Base-by-base conservation (phyloP, 2,329 filamentous ascomycete genomes). In the Penicillium sp. region DNA sequence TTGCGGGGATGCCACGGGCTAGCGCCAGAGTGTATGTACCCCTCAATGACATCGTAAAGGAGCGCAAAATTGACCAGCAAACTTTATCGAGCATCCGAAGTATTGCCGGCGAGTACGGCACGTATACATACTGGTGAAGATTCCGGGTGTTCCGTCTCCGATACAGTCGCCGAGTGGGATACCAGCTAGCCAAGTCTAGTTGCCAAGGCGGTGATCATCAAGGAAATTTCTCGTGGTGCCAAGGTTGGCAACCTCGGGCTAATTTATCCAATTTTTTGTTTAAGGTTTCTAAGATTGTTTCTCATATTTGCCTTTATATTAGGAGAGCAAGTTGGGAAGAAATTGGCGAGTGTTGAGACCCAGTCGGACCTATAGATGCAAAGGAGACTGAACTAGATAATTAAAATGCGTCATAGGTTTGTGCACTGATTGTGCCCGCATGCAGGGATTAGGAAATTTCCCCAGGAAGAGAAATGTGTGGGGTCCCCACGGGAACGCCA, bases 401-500 rank as follows among this genome's bases (percentile, higher is more conserved):
- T 10, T 19, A n/a, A 43, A 23, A 23, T 17, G 13, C 49, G 27
- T 43, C 38, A 52, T 52, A 33, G 3, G 25, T 7, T 50, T 47
- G 12, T 2, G 19, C 45, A 33, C 44, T 21, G 27, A 25, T 13
- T 27, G 21, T 21, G 21, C 23, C 13, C 6, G 17, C 15, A 19
- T 29, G 35, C 35, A 50, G 23, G 21, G 48, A 39, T 27, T 21
- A 39, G 15, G 27, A 25, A n/a, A 33, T 43, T 51, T 52, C 49
- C 49, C 49, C 49, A 27, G 39, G 43, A 33, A 52, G n/a, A 43
- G 49, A 10, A 35, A 27, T n/a, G 39, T 43, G 49, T 52, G 49
- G 49, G 49, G 49, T 52, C 49, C 29, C 49, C 49, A 50, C 25
- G 9, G 17, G 23, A 41, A 41, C 21, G 48, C 49, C 49, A 52